Base-by-base conservation (phyloP, 2,329 filamentous ascomycete species). In the Cladosporium halotolerans region DNA sequence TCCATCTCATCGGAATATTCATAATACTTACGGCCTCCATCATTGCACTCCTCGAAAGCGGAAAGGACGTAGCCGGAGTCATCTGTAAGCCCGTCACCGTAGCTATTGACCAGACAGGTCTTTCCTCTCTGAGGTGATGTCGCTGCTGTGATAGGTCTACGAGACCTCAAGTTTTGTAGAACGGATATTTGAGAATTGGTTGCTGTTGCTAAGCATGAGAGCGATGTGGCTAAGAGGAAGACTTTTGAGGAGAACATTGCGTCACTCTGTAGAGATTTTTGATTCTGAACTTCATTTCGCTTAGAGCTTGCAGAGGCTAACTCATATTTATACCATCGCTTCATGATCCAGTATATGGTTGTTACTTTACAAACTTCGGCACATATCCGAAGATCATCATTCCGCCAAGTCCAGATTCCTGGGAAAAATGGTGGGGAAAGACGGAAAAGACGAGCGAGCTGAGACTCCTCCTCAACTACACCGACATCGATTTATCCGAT, bases 21-120 rank as follows among this genome's bases (percentile, higher is more conserved):
- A 18, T 13, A 13, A 13, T 11, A 34, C 39, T 41, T 16, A 28
- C 45, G 79, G 11, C 82, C 82, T 9, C 81, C 81, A 54, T 81
- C 70, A 59, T 84, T 84, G 68, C 82, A 85, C 53, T 72, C 61
- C 36, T 81, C 70, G 52, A 83, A 68, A 1, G 80, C 79, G 2
- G 70, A 63, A 13, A 83, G 58, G 43, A 84, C 76, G 53, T 74
- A 63, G 34, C 68, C 55, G 36, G 75, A 73, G 56, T 79, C 78
- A 43, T 80, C 77, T n/a, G 60, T 66, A 14, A 66, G 66, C 28
- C 62, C 57, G 13, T 68, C 68, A n/a, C 63, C 55, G 45, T 60
- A 57, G 18, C 63, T 64, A 34, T 65, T 59, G 18, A 72, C 66
- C 6, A 57, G 60, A 54, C 70, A 73, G 3, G 62, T 67, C 57